These are phyloP conservation scores for Talaromyces liani DNA, from an alignment of 495 filamentous ascomycete species.

Conservation along the genomic window DNA sequence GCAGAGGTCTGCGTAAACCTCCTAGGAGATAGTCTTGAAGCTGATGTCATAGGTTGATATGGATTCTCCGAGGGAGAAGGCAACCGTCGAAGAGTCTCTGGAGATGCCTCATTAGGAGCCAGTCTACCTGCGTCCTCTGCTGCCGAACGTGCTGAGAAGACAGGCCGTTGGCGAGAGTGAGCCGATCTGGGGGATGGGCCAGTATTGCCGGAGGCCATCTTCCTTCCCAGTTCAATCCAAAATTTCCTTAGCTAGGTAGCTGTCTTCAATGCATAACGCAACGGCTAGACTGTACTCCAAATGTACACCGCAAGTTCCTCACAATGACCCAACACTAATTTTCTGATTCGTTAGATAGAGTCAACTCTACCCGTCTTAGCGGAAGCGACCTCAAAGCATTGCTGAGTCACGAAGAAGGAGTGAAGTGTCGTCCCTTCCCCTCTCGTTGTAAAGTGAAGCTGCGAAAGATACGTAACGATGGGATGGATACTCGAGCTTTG, in stretches of 20 bases:
- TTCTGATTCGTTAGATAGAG: neutral
- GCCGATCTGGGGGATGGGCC: neutral
- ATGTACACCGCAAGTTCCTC: neutral
- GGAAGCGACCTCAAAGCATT: neutral
- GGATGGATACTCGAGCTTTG: neutral
- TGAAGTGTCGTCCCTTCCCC: neutral
- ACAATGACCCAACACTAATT: neutral
- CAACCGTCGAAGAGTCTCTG: neutral
- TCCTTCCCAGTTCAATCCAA: neutral
- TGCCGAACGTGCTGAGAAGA: slow-evolving; percentile 48
- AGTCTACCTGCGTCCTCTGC: slow-evolving; percentile 48
- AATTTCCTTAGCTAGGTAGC: neutral
- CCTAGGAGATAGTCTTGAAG: slow-evolving; percentile 11
- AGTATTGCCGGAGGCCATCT: neutral
- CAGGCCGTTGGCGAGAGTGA: slow-evolving; percentile 36
- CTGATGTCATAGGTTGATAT: slow-evolving; percentile 26
- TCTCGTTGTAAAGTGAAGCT: neutral
- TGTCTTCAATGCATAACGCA: slow-evolving; percentile 1
- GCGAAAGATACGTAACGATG: neutral
- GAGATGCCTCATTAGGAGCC: slow-evolving; percentile 26
- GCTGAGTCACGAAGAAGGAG: neutral
- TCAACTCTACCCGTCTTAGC: neutral
- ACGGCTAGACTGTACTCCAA: neutral
- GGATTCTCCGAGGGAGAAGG: slow-evolving; percentile 8
- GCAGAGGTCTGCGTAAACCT: slow-evolving; percentile 18